These are phyloP conservation scores for Microsporum ferrugineum DNA, from an alignment of 2,329 filamentous ascomycete species.

Conservation along the genomic window DNA sequence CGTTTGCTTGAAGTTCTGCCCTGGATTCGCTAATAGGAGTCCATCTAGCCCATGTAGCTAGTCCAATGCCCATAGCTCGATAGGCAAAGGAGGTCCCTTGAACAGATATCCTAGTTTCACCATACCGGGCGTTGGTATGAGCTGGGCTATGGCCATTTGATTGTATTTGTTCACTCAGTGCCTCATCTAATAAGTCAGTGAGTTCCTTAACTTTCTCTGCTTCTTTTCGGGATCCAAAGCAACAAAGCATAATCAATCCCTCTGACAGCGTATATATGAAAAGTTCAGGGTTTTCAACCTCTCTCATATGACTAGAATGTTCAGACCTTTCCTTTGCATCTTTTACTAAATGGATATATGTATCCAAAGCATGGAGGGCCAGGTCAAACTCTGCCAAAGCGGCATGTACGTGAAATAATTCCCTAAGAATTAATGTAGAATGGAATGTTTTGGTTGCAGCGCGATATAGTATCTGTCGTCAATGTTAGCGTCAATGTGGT, in stretches of 20 bases:
- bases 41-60: slow-evolving; percentile 75
- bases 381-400: slow-evolving; percentile 84
- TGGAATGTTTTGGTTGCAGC: slow-evolving; percentile 91
- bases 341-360: slow-evolving; percentile 78
- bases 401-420: slow-evolving; percentile 78
- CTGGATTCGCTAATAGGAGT: slow-evolving; percentile 65
- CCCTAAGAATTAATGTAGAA: slow-evolving; percentile 74
- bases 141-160: slow-evolving; percentile 9
- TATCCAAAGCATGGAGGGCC: slow-evolving; percentile 80
- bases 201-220: slow-evolving; percentile 69
- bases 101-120: slow-evolving; percentile 30
- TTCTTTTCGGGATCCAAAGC: slow-evolving; percentile 62
- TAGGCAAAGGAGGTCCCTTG: slow-evolving; percentile 57
- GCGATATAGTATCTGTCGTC: slow-evolving; percentile 62
- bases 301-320: slow-evolving; percentile 55
- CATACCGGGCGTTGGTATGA: neutral
- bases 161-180: slow-evolving; percentile 6
- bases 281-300: slow-evolving; percentile 67
- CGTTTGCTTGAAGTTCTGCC: slow-evolving; percentile 62
- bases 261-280: slow-evolving; percentile 69
- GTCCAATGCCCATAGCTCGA: slow-evolving; percentile 72
- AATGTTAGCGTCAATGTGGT: neutral
- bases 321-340: slow-evolving; percentile 73
- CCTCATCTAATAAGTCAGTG: slow-evolving; percentile 42
- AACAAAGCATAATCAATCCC: slow-evolving; percentile 68